Conservation (phyloP, 2,329 filamentous ascomycete genomes). For the Fusarium globosum region DNA sequence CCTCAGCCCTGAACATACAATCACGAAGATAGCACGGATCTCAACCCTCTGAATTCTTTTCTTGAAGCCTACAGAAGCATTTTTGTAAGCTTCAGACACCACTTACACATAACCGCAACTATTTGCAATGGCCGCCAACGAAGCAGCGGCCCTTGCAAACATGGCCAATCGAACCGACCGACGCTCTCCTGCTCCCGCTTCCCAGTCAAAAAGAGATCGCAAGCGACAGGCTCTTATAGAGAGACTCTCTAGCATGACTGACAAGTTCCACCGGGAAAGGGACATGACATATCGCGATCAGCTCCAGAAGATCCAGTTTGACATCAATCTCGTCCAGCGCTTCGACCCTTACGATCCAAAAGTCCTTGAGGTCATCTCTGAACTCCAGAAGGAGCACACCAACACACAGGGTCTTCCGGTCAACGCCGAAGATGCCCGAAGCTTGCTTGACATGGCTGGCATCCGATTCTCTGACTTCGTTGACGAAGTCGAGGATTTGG, state of each 20-base stretch:
- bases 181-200: conserved; percentile 52
- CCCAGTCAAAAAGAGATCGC: conserved; percentile 89
- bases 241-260: conserved; percentile 78
- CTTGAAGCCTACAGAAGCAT: background rate
- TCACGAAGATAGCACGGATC: conserved; percentile 9
- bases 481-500: conserved; percentile 84
- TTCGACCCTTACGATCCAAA: conserved; percentile 82
- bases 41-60: background rate
- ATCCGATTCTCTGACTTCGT: conserved; percentile 88
- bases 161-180: conserved; percentile 50
- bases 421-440: conserved; percentile 59
- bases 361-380: conserved; percentile 77
- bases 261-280: conserved; percentile 82
- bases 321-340: conserved; percentile 86
- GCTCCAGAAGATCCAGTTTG: conserved; percentile 89
- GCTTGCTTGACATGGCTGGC: conserved; percentile 79
- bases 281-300: conserved; percentile 90
- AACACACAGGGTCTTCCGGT: conserved; percentile 56
- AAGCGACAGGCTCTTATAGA: conserved; percentile 85
- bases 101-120: conserved; percentile 2
- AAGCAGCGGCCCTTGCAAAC: conserved; percentile 49
- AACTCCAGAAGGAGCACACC: conserved; percentile 67
- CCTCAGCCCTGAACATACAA: conserved; percentile 4
- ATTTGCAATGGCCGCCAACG: conserved; percentile 54
- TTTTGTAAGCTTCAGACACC: background rate